These are phyloP conservation scores for Salvia hispanica DNA, from an alignment of 257 asterid species.

Conservation along the genomic window DNA sequence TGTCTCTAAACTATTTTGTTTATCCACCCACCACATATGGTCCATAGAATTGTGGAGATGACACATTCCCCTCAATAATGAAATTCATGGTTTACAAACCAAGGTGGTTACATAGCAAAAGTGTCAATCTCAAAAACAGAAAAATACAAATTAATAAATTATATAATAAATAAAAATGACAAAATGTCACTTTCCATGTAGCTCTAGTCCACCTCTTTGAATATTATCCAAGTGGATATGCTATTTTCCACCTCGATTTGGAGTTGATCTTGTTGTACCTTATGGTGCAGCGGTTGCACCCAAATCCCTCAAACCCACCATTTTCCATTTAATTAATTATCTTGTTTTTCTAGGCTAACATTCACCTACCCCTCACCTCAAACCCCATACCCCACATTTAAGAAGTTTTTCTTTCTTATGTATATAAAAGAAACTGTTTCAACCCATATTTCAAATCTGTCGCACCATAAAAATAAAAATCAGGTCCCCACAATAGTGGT, in stretches of 20 bases:
- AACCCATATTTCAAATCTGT: conserved; percentile 27
- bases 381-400: conserved; percentile 12
- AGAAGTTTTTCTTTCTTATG: too few relatives aligned
- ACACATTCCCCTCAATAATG: not conserved
- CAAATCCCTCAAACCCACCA: not conserved
- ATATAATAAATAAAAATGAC: not conserved
- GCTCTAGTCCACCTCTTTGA: conserved; percentile 13
- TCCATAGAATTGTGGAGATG: not conserved
- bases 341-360: conserved; percentile 17
- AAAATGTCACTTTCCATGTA: conserved; percentile 25
- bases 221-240: conserved; percentile 35
- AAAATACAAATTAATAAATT: not conserved
- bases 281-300: conserved; percentile 33
- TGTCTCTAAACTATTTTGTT: too few relatives aligned
- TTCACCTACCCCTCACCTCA: conserved; percentile 21
- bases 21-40: too few relatives aligned
- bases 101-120: not conserved
- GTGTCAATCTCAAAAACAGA: conserved; percentile 14
- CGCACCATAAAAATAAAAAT: not conserved
- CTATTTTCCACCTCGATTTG: conserved; percentile 25
- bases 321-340: not conserved
- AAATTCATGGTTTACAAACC: not conserved
- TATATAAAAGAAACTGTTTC: not conserved
- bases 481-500: conserved; percentile 13
- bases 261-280: conserved; percentile 25